Evolutionary conservation across 2,329 filamentous ascomycete genomes (phyloP).

Genomic region (Clarireedia sp.): DNA sequence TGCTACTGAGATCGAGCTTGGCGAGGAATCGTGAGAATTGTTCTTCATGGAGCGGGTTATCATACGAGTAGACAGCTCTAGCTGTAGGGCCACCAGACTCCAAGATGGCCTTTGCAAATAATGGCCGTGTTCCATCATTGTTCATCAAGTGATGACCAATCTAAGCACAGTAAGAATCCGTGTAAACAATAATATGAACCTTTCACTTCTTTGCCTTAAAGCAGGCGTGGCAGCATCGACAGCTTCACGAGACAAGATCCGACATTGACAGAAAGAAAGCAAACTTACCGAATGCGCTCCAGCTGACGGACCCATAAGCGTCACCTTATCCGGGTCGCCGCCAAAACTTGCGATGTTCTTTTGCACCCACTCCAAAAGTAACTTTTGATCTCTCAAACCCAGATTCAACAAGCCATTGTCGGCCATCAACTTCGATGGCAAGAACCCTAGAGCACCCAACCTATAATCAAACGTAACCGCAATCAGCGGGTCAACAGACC

Average conservation of each 20-base stretch:
- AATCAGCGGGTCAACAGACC: conserved; percentile 43
- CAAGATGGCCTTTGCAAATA: conserved; percentile 46
- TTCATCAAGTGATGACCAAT: conserved; percentile 61
- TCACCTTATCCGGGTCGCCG: conserved; percentile 49
- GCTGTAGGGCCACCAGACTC: conserved; percentile 51
- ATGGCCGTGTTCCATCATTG: conserved; percentile 30
- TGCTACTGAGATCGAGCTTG: conserved; percentile 40
- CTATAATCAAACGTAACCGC: conserved; percentile 55
- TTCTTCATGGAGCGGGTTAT: conserved; percentile 48
- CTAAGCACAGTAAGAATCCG: conserved; percentile 29
- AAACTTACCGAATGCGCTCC: conserved; percentile 51
- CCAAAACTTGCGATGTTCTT: conserved; percentile 53
- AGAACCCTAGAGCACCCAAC: conserved; percentile 61
- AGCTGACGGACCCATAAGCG: conserved; percentile 53
- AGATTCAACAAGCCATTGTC: conserved; percentile 53
- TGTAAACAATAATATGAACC: background rate
- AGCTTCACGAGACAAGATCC: no score
- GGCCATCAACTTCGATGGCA: conserved; percentile 48
- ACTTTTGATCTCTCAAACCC: conserved; percentile 54
- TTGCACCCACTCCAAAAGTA: conserved; percentile 52
- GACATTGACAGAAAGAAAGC: background rate
- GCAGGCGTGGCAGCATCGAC: no score
- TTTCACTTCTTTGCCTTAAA: no score
- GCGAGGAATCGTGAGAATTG: conserved; percentile 50
- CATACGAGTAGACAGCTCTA: conserved; percentile 43